These are phyloP conservation scores for Rutstroemia sp. DNA, from an alignment of 2,329 filamentous ascomycete species.

Conservation along the genomic window DNA sequence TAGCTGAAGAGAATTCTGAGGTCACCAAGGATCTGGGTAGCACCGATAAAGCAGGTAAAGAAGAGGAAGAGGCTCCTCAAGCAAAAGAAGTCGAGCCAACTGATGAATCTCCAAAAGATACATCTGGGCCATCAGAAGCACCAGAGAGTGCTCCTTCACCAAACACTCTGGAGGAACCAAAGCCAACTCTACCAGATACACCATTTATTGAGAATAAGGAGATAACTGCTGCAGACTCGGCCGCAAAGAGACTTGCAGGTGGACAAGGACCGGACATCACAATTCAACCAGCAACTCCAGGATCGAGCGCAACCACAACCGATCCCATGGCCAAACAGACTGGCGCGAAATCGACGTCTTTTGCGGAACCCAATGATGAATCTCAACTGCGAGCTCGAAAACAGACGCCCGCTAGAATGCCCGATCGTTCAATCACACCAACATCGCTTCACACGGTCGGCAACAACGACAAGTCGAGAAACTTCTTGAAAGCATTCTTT, in stretches of 20 bases:
- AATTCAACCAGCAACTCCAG: slow-evolving; percentile 20
- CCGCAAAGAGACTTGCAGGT: not conserved
- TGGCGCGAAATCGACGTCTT: slow-evolving; percentile 18
- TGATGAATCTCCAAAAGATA: too few species aligned
- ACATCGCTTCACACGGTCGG: slow-evolving; percentile 22
- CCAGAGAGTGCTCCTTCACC: too few species aligned
- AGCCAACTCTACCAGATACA: slow-evolving; percentile 5
- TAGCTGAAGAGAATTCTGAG: slow-evolving; percentile 1
- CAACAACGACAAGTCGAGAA: slow-evolving; percentile 20
- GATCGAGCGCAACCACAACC: slow-evolving; percentile 8
- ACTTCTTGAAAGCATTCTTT: slow-evolving; percentile 28
- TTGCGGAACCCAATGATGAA: slow-evolving; percentile 15
- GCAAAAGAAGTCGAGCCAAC: too few species aligned
- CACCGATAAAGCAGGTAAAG: not conserved
- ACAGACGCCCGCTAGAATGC: slow-evolving; percentile 9
- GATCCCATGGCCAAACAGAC: slow-evolving; percentile 10
- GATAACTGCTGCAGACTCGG: too few species aligned
- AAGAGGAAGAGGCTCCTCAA: too few species aligned
- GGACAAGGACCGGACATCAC: slow-evolving; percentile 17
- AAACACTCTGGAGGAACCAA: too few species aligned
- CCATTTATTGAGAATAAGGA: slow-evolving; percentile 12
- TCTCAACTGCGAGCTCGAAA: slow-evolving; percentile 21
- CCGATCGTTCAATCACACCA: slow-evolving; percentile 25
- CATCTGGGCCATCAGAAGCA: too few species aligned
- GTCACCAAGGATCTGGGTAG: not conserved